A percentile compares a stretch with the other conserved stretches of the same genome.
phyloP scores from a whole-genome alignment of 306 rosid genomes.

The Cyclanthera cordifolia region DNA sequence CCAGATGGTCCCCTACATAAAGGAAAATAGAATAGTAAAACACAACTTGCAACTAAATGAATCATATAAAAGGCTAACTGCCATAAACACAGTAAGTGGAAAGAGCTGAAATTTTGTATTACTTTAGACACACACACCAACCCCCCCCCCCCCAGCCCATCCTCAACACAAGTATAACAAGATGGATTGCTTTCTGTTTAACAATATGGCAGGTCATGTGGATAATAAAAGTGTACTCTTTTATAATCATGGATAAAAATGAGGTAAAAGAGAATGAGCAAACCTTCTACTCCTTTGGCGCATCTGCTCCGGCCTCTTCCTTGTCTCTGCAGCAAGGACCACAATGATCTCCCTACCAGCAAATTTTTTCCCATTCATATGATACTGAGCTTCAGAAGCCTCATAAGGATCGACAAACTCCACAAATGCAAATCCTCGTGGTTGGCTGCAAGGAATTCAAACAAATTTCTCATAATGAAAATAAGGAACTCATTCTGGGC shows the following conservation, averaged over 20 bases:
- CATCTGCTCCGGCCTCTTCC: slow-evolving; percentile 99
- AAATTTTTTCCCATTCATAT: slow-evolving; percentile 84
- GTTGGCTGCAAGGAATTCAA: slow-evolving; percentile 52
- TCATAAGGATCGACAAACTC: slow-evolving; percentile 90
- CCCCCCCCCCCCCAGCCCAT: too few species aligned
- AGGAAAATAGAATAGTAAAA: background rate
- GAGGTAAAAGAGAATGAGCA: background rate
- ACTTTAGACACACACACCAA: too few species aligned
- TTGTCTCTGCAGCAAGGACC: slow-evolving; percentile 82
- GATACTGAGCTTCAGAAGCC: slow-evolving; percentile 95
- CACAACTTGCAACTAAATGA: background rate
- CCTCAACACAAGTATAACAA: background rate
- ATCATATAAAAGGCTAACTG: background rate
- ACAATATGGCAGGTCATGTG: background rate
- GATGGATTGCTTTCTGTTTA: background rate
- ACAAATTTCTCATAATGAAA: slow-evolving; percentile 21
- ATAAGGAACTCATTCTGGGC: slow-evolving; percentile 16
- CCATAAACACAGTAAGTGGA: background rate
- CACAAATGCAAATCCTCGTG: slow-evolving; percentile 98
- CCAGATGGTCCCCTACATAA: slow-evolving; percentile 50
- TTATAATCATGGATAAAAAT: slow-evolving; percentile 1
- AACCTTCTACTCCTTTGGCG: slow-evolving; percentile 57
- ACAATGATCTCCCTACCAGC: slow-evolving; percentile 98
- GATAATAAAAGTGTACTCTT: background rate
- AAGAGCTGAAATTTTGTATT: background rate